phyloP scores from a whole-genome alignment of 495 filamentous ascomycete species.

The Penicillium macrosclerotiorum region DNA sequence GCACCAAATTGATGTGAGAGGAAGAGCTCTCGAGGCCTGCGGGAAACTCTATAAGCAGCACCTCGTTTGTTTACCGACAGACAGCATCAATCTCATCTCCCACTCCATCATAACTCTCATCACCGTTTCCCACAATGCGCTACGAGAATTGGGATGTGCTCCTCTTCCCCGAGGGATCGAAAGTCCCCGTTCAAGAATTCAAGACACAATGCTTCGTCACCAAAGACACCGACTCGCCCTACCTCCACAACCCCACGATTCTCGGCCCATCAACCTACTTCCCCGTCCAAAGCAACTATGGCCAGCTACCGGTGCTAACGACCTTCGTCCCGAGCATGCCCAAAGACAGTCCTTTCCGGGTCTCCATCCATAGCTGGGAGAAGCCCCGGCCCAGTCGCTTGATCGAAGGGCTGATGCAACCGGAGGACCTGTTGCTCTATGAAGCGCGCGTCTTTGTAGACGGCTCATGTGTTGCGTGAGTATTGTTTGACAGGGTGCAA shows the following conservation, averaged over 20 bases:
- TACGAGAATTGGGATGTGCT: slow-evolving; percentile 86
- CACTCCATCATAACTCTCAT: background rate
- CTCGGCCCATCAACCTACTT: slow-evolving; percentile 25
- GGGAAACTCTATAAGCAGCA: no score
- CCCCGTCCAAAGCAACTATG: slow-evolving; percentile 30
- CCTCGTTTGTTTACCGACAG: no score
- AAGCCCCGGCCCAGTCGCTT: slow-evolving; percentile 60
- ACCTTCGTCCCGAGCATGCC: slow-evolving; percentile 72
- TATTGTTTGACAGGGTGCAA: background rate
- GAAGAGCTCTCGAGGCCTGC: no score
- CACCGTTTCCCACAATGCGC: slow-evolving; percentile 54
- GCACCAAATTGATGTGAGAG: no score
- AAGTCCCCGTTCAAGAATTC: slow-evolving; percentile 81
- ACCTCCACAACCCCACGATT: slow-evolving; percentile 32
- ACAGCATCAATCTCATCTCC: slow-evolving; percentile 1
- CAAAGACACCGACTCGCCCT: slow-evolving; percentile 54
- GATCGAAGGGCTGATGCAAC: slow-evolving; percentile 58
- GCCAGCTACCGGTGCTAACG: slow-evolving; percentile 66
- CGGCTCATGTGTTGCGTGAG: slow-evolving; percentile 64
- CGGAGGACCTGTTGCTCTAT: slow-evolving; percentile 59
- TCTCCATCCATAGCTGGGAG: slow-evolving; percentile 84
- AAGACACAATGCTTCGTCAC: slow-evolving; percentile 77
- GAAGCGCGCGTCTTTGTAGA: slow-evolving; percentile 72
- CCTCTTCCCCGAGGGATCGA: slow-evolving; percentile 64
- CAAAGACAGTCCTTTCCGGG: slow-evolving; percentile 59